Evolutionary conservation across 768 basidiomycete genomes (phyloP).

Genomic region (Tephrocybe sp.): DNA sequence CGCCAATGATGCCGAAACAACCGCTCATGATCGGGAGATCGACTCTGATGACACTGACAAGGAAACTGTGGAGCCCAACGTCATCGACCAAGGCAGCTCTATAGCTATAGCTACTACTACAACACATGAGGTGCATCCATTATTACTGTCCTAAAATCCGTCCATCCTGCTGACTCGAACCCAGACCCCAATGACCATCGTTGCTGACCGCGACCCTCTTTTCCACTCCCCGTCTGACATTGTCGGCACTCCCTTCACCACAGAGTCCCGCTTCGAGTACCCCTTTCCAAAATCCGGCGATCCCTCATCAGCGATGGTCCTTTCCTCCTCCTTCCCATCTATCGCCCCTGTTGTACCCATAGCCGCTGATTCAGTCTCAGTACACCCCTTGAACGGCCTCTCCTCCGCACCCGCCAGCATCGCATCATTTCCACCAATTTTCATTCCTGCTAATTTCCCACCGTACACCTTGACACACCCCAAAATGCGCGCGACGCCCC

Average conservation of each 20-base stretch:
- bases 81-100: conserved; percentile 4
- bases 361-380: conserved; percentile 1
- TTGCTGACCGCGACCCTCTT: no score
- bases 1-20: neutral
- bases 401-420: conserved; percentile 14
- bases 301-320: conserved; percentile 4
- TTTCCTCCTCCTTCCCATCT: conserved; percentile 12
- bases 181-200: neutral
- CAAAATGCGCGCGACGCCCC: conserved; percentile 19
- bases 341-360: conserved; percentile 4
- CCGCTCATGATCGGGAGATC: conserved; percentile 3
- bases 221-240: conserved; percentile 28
- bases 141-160: neutral
- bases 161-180: neutral
- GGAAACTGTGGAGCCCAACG: conserved; percentile 8
- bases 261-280: conserved; percentile 28
- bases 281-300: conserved; percentile 22
- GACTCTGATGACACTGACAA: conserved; percentile 2
- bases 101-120: neutral
- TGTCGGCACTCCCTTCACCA: conserved; percentile 32
- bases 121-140: conserved; percentile 2
- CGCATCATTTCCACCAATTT: conserved; percentile 12
- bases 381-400: conserved; percentile 9
- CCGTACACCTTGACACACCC: conserved; percentile 20
- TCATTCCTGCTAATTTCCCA: conserved; percentile 8